These are phyloP conservation scores for Tetrahymena thermophila DNA, from an alignment of 73 alveolate species.

Conservation along the genomic window DNA sequence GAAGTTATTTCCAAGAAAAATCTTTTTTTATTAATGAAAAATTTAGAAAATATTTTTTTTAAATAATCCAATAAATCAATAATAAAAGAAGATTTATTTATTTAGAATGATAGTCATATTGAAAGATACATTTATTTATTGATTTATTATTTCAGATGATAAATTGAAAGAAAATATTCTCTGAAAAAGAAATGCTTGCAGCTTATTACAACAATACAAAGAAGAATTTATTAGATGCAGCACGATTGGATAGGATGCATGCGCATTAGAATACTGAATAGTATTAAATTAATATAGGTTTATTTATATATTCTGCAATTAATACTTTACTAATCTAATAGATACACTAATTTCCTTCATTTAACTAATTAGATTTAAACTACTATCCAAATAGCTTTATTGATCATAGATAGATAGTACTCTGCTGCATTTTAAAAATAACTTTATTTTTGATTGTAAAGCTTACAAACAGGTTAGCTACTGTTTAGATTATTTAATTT, in stretches of 20 bases:
- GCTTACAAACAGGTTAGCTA: background rate
- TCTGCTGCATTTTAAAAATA: background rate
- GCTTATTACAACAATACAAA: background rate
- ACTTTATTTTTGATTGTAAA: background rate
- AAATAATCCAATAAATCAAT: background rate
- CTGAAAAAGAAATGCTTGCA: background rate
- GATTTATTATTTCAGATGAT: background rate
- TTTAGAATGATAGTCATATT: background rate
- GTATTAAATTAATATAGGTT: background rate
- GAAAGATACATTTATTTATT: background rate
- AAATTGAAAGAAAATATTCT: background rate
- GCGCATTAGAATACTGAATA: background rate
- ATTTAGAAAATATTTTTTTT: no score
- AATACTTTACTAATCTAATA: background rate
- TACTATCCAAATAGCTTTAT: background rate
- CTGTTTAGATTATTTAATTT: background rate
- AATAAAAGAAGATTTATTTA: background rate
- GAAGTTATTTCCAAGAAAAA: no score
- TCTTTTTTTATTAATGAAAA: no score
- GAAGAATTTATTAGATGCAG: background rate
- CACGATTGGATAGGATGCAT: background rate
- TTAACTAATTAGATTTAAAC: background rate
- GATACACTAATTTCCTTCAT: background rate
- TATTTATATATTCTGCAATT: background rate
- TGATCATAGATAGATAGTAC: background rate